Base-by-base conservation (phyloP, 495 filamentous ascomycete genomes). In the Penicillium argentinense region DNA sequence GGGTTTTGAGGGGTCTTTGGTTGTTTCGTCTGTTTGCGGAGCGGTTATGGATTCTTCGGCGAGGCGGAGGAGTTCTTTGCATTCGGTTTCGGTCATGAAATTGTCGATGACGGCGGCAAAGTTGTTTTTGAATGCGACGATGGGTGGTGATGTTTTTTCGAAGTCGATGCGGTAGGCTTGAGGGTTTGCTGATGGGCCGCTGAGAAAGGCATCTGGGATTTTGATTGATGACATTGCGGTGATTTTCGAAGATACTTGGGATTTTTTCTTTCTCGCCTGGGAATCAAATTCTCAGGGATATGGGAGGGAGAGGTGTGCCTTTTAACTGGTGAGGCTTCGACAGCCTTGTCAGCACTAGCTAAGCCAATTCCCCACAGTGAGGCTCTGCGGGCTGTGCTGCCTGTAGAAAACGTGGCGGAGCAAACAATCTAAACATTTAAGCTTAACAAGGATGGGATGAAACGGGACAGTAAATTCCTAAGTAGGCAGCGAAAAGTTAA, bases 101-200 rank as follows among this genome's bases (percentile, higher is more conserved):
- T 86, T 69, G 69, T 89, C 84, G 8, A 88, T 74, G 0, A 88
- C 66, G 23, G 73, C 76, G 12, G 86, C 86, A 49, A 82, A 81
- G 25, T 66, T 53, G 29, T 67, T 62, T 34, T 71, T 68, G 66
- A 77, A 82, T 51, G 81, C 75, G 3, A 76, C 76, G 7, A 89
- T 55, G 0, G 71, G 54, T 6, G 71, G 69, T 12, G 42, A 49
- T 24, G 76, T 73, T 12, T 63, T 54, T n/a, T 56, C 26, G 61
- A 80, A 84, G 56, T 85, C 70, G 51, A 87, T 77, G 9, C 39
- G 47, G 28, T 49, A 65, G 33, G 54, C 42, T 32, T 39, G 44
- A 11, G 61, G 64, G 45, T 58, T 47, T 12, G 51, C 32, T 4
- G 67, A 51, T 9, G 62, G 33, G 1, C 41, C 45, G 19, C 34